Conservation (phyloP, 805 yeast genomes). For the Saturnispora sekii region DNA sequence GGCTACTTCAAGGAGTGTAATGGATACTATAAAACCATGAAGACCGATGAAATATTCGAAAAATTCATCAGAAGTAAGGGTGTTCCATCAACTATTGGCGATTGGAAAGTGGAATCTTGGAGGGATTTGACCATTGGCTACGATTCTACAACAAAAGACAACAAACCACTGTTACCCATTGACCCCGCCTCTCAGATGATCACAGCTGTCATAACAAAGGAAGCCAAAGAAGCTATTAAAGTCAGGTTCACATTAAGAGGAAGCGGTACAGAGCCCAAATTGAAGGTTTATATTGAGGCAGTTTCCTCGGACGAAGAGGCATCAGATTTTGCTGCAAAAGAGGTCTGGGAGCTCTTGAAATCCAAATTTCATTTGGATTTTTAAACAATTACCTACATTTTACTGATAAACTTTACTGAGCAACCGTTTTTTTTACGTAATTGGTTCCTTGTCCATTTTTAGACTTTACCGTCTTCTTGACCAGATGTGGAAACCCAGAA, state of each 20-base stretch:
- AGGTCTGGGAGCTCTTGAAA: constrained; percentile 56
- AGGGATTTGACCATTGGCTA: constrained; percentile 79
- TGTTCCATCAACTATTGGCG: constrained; percentile 45
- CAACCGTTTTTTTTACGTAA: no score
- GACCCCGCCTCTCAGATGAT: constrained; percentile 81
- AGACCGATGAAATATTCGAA: constrained; percentile 44
- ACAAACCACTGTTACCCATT: constrained; percentile 56
- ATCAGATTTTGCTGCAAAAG: constrained; percentile 44
- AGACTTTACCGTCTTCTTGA: not conserved
- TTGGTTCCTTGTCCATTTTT: not conserved
- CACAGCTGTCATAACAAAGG: constrained; percentile 42
- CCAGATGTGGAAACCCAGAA: not conserved
- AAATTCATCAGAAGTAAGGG: constrained; percentile 26
- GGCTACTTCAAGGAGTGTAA: constrained; percentile 83
- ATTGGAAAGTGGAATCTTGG: constrained; percentile 51
- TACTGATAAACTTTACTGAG: not conserved
- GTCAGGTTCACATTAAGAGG: constrained; percentile 77
- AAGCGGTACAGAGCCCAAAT: constrained; percentile 93
- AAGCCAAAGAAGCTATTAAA: constrained; percentile 11
- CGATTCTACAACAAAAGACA: constrained; percentile 55
- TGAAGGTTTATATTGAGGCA: constrained; percentile 87
- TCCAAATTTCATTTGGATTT: not conserved
- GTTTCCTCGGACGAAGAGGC: constrained; percentile 34
- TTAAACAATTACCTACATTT: not conserved
- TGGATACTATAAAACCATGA: constrained; percentile 69